Evolutionary conservation across 768 basidiomycete species (phyloP).

Genomic region (Amanita polypyramis): DNA sequence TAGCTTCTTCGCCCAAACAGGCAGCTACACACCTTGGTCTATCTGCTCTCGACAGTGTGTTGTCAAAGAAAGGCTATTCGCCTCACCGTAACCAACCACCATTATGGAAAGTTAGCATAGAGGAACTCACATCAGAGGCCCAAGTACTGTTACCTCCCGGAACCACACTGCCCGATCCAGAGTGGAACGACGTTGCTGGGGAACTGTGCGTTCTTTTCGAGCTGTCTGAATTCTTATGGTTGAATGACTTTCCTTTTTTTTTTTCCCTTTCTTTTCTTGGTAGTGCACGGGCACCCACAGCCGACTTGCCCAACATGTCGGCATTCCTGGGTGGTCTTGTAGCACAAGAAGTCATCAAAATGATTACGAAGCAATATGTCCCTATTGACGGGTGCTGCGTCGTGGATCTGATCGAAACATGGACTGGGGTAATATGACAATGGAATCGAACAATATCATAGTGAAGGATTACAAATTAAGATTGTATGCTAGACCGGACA

Average conservation of each 20-base stretch:
- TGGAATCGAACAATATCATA: not conserved
- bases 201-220: slow-evolving; percentile 57
- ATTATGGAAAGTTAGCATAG: slow-evolving; percentile 19
- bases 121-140: slow-evolving; percentile 43
- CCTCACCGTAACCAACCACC: slow-evolving; percentile 21
- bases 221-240: too few relatives aligned
- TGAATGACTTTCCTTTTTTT: not conserved
- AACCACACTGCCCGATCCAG: slow-evolving; percentile 37
- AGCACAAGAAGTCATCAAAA: slow-evolving; percentile 95
- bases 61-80: slow-evolving; percentile 1
- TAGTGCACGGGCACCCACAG: slow-evolving; percentile 70
- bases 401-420: slow-evolving; percentile 74
- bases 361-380: slow-evolving; percentile 92
- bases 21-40: slow-evolving; percentile 64
- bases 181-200: slow-evolving; percentile 50
- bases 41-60: slow-evolving; percentile 29
- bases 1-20: slow-evolving; percentile 38
- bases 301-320: slow-evolving; percentile 88
- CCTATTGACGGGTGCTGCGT: slow-evolving; percentile 81
- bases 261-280: too few relatives aligned
- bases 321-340: slow-evolving; percentile 90
- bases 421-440: slow-evolving; percentile 43
- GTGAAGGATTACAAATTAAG: too few relatives aligned
- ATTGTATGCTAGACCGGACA: too few relatives aligned
- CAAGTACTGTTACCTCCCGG: slow-evolving; percentile 38